Evolutionary conservation across 495 filamentous ascomycete species (phyloP), one percentile per base, ranked within the genome.

Genomic region (Achaetomiella virescens): DNA sequence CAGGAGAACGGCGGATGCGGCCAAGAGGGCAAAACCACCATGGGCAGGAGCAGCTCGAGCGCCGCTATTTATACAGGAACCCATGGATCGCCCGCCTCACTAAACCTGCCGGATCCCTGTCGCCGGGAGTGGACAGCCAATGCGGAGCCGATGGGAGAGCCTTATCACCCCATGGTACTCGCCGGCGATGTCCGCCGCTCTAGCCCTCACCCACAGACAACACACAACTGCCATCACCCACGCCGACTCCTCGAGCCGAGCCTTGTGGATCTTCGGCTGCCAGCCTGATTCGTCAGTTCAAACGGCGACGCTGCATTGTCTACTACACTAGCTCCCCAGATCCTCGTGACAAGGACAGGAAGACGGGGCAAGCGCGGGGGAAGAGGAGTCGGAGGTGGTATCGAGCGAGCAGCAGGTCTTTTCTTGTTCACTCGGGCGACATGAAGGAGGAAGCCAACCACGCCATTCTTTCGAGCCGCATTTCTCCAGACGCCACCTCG

Each of bases 221-320:
- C n/a, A 15, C 33, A n/a, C 50, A 41, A 15, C 29, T 46, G 27
- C 29, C 54, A 17, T 54, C 18, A 33, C 33, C 42, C 44, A 43
- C 48, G 54, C 27, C 42, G 11, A 48, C 55, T 50, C 25, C 42
- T 63, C 54, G 47, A 38, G 52, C 37, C 48, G 54, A 55, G 38
- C 6, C 6, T 25, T 55, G 59, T 61, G 58, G 61, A 61, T 53
- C 61, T 57, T 55, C 59, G 63, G 61, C 38, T 62, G 42, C 14
- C 40, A 48, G 61, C 63, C 66, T 70, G 67, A 65, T 66, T 68
- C 60, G 67, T 57, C 50, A 58, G 55, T 51, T 46, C 48, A 27
- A 18, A 50, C 10, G 48, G 31, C 52, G 43, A 43, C 52, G 45
- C 42, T 53, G 38, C 48, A 59, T 38, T 35, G 35, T 53, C 51